Evolutionary conservation across 73 alveolate genomes (phyloP), one percentile per base, ranked within the genome.

Genomic region (Loxodes magnus): DNA sequence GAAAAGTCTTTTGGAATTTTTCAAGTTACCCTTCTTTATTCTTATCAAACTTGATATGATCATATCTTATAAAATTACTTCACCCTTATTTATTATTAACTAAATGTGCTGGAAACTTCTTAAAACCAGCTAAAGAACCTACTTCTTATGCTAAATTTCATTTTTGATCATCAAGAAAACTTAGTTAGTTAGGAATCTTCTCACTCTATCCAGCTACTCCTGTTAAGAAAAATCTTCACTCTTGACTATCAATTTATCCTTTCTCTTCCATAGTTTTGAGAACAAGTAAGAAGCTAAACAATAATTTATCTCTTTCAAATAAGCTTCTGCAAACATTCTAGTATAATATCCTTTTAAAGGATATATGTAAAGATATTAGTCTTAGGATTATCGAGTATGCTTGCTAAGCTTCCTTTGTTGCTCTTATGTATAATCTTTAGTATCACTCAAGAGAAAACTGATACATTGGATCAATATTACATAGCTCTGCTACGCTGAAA

Each of bases 291-390:
- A 93, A 79, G 52, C 95, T 78, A 56, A 93, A 86, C 62, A 93
- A 72, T 25, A 89, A 71, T 58, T 93, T 93, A 67, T 93, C 99
- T 55, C 90, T 93, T 56, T 92, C 98, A 41, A 93, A 93, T 43
- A 93, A 79, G 12, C 95, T 74, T 62, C 91, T 81, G 70, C 97
- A 90, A 3, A 93, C 96, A 69, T 87, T 84, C 52, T 3, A 52
- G 31, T 21, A 31, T 31, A 10, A 31, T 9, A 31, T 31, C 10
- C 12, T 7, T 10, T 31, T 31, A 31, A 9, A 31, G 7, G 41
- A 7, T 31, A 9, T 7, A 31, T 10, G 12, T 10, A 31, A 9
- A 7, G 7, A 31, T 9, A 9, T 31, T 10, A 31, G 41, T 9
- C 10, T 9, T 19, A 37, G 78, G 20, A 37, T 55, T 3, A 43